Conservation (phyloP, 441 rosid genomes). For the Omphalea diandra region DNA sequence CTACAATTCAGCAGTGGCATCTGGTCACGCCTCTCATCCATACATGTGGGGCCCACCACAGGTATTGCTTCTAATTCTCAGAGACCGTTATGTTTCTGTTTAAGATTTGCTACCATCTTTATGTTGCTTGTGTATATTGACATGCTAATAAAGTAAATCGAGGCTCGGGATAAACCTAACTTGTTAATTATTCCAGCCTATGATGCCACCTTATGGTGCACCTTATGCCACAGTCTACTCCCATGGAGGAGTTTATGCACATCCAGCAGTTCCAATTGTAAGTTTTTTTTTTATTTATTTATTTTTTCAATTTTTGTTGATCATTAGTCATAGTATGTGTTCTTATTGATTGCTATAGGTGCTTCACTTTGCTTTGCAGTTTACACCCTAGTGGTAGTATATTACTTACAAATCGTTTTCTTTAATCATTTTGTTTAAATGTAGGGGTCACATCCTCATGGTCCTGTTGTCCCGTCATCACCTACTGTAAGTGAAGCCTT, state of each 20-base stretch:
- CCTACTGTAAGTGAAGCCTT: slow-evolving; percentile 49
- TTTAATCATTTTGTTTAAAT: slow-evolving; percentile 1
- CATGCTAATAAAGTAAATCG: not conserved
- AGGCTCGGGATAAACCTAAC: slow-evolving; percentile 11
- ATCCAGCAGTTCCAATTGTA: slow-evolving; percentile 81
- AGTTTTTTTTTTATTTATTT: slow-evolving; percentile 13
- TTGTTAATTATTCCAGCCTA: slow-evolving; percentile 50
- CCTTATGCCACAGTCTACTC: slow-evolving; percentile 79
- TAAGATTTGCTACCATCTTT: slow-evolving; percentile 8
- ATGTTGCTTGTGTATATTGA: not conserved
- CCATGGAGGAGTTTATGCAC: slow-evolving; percentile 86
- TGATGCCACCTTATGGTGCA: slow-evolving; percentile 83
- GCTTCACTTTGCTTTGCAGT: not conserved
- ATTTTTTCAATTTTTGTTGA: too few relatives aligned
- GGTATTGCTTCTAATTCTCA: slow-evolving; percentile 41
- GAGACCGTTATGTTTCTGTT: not conserved
- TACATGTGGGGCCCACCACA: slow-evolving; percentile 93
- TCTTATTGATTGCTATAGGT: not conserved
- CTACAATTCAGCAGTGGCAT: slow-evolving; percentile 67
- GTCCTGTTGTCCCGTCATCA: slow-evolving; percentile 42
- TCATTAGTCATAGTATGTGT: not conserved
- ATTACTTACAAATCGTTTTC: too few relatives aligned
- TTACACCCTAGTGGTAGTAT: too few relatives aligned
- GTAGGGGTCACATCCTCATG: slow-evolving; percentile 55
- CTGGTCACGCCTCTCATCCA: slow-evolving; percentile 77